phyloP scores from a whole-genome alignment of 352 stramenopile genomes.

The Aphanomyces stellatus region DNA sequence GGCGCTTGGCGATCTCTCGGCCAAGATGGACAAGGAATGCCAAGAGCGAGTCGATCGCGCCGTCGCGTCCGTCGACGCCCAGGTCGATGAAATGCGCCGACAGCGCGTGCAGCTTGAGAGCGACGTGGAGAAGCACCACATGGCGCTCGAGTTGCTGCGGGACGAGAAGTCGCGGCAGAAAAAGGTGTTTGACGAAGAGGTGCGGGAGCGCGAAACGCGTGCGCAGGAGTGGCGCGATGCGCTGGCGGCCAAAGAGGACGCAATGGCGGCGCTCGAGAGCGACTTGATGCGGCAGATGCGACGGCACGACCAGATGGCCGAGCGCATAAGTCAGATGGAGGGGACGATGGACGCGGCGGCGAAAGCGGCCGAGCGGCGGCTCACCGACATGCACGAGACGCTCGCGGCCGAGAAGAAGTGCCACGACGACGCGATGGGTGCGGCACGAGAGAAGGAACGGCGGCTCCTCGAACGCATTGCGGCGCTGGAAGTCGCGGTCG shows the following conservation, averaged over 20 bases:
- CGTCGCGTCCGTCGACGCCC: slow-evolving; percentile 40
- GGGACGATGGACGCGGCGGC: neutral
- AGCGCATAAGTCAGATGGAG: neutral
- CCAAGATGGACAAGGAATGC: slow-evolving; percentile 41
- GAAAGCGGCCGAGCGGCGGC: neutral
- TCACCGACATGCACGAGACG: neutral
- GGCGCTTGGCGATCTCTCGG: slow-evolving; percentile 36
- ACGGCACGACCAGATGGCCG: neutral
- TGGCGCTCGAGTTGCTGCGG: slow-evolving; percentile 40
- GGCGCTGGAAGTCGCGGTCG: neutral
- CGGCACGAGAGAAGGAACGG: neutral
- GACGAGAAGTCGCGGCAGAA: slow-evolving; percentile 51
- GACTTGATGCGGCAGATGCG: neutral
- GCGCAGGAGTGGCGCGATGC: slow-evolving; percentile 37
- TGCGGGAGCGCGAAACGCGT: slow-evolving; percentile 32
- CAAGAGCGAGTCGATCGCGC: slow-evolving; percentile 49
- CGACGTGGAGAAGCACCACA: slow-evolving; percentile 53
- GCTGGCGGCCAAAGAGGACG: slow-evolving; percentile 19
- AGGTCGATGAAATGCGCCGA: slow-evolving; percentile 61
- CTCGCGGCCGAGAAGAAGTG: neutral
- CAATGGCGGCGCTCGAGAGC: neutral
- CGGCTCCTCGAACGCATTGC: neutral
- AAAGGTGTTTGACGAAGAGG: slow-evolving; percentile 32
- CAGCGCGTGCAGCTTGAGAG: slow-evolving; percentile 43
- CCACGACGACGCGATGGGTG: neutral